A percentile compares a stretch with the other conserved stretches of the same genome.
phyloP scores from a whole-genome alignment of 768 basidiomycete genomes.

The Termitomyces sp. region DNA sequence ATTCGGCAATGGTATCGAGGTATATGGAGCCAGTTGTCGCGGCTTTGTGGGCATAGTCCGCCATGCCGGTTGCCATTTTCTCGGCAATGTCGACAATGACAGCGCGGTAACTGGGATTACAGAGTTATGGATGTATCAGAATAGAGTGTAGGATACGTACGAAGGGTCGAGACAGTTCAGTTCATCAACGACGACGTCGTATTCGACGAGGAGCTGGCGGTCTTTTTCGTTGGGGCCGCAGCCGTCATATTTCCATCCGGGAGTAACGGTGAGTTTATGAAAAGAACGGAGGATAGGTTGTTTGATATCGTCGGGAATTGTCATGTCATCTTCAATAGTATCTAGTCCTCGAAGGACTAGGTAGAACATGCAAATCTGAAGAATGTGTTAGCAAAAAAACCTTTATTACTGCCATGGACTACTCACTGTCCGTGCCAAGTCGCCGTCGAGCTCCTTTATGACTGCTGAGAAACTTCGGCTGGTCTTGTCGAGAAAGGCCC shows the following conservation, averaged over 20 bases:
- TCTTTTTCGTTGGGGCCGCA: conserved; percentile 89
- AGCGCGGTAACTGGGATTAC: conserved; percentile 52
- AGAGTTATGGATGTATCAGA: conserved; percentile 7
- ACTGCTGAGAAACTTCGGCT: conserved; percentile 90
- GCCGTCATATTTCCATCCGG: conserved; percentile 85
- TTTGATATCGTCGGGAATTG: conserved; percentile 81
- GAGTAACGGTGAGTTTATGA: conserved; percentile 71
- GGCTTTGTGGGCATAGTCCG: conserved; percentile 87
- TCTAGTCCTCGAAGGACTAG: conserved; percentile 92
- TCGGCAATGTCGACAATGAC: conserved; percentile 79
- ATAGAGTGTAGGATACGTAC: conserved; percentile 34
- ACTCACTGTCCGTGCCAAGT: conserved; percentile 88
- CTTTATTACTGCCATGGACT: not conserved
- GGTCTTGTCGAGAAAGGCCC: conserved; percentile 85
- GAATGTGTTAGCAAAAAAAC: not conserved
- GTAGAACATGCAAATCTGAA: conserved; percentile 91
- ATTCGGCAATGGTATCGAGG: conserved; percentile 76
- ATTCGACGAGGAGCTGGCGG: conserved; percentile 79
- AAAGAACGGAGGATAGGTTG: conserved; percentile 82
- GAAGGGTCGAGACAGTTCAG: conserved; percentile 61
- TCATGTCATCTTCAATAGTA: conserved; percentile 99
- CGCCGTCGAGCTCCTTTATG: conserved; percentile 94
- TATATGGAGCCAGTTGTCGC: conserved; percentile 66
- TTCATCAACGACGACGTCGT: conserved; percentile 78
- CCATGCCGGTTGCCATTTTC: conserved; percentile 96